These are phyloP conservation scores for Akanthomyces lecanii DNA, from an alignment of 2,329 filamentous ascomycete species.

Conservation along the genomic window DNA sequence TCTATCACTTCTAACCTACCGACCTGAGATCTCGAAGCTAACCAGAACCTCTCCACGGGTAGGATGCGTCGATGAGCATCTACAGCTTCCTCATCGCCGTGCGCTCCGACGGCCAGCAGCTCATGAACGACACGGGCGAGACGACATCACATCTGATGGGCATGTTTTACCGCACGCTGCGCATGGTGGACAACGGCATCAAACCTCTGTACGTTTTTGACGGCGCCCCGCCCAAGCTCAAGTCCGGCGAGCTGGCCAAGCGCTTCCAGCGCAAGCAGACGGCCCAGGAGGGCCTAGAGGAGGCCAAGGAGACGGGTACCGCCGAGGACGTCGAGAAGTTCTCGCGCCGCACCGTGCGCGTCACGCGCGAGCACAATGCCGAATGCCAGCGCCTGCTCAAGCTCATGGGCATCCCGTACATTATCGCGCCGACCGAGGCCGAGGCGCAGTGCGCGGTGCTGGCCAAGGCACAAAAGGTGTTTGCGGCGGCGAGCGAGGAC, in stretches of 20 bases:
- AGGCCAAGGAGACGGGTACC: conserved; percentile 95
- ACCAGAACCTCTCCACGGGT: not conserved
- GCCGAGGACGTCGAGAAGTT: conserved; percentile 98
- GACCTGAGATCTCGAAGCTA: not conserved
- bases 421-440: conserved; percentile 92
- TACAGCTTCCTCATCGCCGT: conserved; percentile 99
- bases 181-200: conserved; percentile 98
- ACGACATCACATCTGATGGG: conserved; percentile 98
- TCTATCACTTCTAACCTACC: not conserved
- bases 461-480: conserved; percentile 89
- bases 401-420: conserved; percentile 94
- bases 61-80: conserved; percentile 82
- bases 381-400: conserved; percentile 89
- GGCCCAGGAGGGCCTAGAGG: conserved; percentile 83
- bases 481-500: conserved; percentile 93
- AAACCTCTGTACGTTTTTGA: conserved; percentile 98
- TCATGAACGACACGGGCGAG: conserved; percentile 91
- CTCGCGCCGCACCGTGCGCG: conserved; percentile 83
- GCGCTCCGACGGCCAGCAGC: conserved; percentile 91
- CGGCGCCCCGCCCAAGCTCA: conserved; percentile 92
- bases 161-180: conserved; percentile 97
- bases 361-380: conserved; percentile 93
- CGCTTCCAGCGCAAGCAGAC: conserved; percentile 93
- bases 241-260: conserved; percentile 94
- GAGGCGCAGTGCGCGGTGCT: conserved; percentile 94